Evolutionary conservation across 345 rosid species (phyloP), one percentile per base, ranked within the genome.

Genomic region (Gossypium arboreum): DNA sequence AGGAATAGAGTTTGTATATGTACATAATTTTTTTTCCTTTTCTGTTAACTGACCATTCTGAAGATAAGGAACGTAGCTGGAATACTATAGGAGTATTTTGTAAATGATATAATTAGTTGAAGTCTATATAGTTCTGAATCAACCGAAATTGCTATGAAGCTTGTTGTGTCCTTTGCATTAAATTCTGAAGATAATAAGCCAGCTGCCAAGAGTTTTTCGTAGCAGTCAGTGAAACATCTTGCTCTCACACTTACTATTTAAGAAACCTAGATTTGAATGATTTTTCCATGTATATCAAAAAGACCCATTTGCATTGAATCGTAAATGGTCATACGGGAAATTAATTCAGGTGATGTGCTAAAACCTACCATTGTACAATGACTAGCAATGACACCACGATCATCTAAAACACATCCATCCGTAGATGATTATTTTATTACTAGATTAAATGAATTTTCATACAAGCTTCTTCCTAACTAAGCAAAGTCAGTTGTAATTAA

Each of bases 1-100:
- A 95, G 80, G 96, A 93, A 74, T 91, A 90, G 81, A 47, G 56
- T 43, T 78, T 77, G 82, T 79, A 77, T 52, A 75, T 52, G 70
- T 83, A 79, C 66, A 68, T 59, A 34, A 34, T 34, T 34, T 34
- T 34, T 34, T 34, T 34, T 34, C 41, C 41, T 7, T 34, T 51
- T 20, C 34, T 60, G 4, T 29, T 45, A 45, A 9, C 41, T 22
- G 64, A 20, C 79, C 18, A 41, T 67, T 48, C 18, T 62, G 68
- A 39, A 77, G 58, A 72, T 76, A 34, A 82, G 73, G 71, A 75
- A 55, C 75, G 63, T 74, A 79, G 75, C 79, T 77, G 87, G 78
- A 64, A 73, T 60, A 74, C 29, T 64, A 7, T 20, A 75, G 76
- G 79, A 76, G 72, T 71, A 51, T 71, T 62, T 62, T 29, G 43